A percentile compares a stretch with the other conserved stretches of the same genome.
Conservation (phyloP, 2,329 filamentous ascomycete genomes). For the Verticillium tricorpus region DNA sequence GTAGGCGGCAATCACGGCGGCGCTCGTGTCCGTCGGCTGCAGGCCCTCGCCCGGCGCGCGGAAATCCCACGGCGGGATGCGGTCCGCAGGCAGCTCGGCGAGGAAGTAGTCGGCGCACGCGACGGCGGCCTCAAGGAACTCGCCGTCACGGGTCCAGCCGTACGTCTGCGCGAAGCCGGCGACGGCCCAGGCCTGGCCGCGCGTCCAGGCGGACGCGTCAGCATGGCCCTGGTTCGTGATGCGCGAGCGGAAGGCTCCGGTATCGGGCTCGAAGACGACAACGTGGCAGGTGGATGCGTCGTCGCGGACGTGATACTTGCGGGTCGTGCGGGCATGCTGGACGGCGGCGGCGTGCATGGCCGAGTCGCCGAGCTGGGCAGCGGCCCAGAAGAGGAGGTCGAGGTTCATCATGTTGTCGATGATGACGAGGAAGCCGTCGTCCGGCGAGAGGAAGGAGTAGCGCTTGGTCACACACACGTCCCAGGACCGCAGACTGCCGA, state of each 20-base stretch:
- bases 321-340: conserved; percentile 32
- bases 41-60: conserved; percentile 22
- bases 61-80: conserved; percentile 46
- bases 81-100: conserved; percentile 25
- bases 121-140: conserved; percentile 36
- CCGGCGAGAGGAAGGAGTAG: conserved; percentile 29
- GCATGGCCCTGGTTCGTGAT: conserved; percentile 42
- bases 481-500: conserved; percentile 36
- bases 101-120: conserved; percentile 42
- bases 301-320: conserved; percentile 31
- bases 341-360: conserved; percentile 28
- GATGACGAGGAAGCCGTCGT: conserved; percentile 32
- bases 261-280: conserved; percentile 38
- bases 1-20: conserved; percentile 32
- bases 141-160: conserved; percentile 35
- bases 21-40: conserved; percentile 30
- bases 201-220: conserved; percentile 39
- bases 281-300: conserved; percentile 36
- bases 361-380: conserved; percentile 23
- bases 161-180: conserved; percentile 42
- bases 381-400: conserved; percentile 36
- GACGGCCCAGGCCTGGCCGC: conserved; percentile 46
- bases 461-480: conserved; percentile 34
- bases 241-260: conserved; percentile 30
- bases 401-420: conserved; percentile 39